Conservation (phyloP, 2,329 filamentous ascomycete genomes). For the Paracamarosporium sp. region DNA sequence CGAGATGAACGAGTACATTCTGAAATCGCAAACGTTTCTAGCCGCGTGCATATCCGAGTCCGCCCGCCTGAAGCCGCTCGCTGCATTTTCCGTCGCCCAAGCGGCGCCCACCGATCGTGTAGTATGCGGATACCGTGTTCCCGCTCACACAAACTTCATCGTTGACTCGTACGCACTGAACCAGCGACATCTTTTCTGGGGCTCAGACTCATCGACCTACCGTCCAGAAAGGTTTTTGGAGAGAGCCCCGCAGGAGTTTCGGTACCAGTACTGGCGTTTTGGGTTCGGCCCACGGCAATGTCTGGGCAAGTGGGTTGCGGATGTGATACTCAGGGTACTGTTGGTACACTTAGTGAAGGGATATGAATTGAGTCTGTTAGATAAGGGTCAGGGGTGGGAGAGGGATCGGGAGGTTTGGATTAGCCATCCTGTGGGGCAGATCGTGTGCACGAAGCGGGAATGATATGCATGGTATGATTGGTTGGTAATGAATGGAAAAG, state of each 20-base stretch:
- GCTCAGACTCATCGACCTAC: too few species aligned
- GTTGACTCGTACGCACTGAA: constrained; percentile 56
- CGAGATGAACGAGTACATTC: too few species aligned
- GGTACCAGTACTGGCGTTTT: constrained; percentile 54
- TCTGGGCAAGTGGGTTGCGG: constrained; percentile 51
- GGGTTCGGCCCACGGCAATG: constrained; percentile 55
- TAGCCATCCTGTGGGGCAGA: too few species aligned
- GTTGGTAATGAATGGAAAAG: too few species aligned
- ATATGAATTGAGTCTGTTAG: too few species aligned
- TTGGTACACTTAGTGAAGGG: too few species aligned
- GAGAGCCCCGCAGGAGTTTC: constrained; percentile 8
- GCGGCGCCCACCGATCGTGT: constrained; percentile 43
- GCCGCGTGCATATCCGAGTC: constrained; percentile 49
- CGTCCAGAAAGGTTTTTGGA: constrained; percentile 31
- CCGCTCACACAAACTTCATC: constrained; percentile 49
- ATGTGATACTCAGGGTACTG: constrained; percentile 20
- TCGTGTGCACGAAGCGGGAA: too few species aligned
- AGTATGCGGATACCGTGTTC: constrained; percentile 30
- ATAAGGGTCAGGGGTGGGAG: too few species aligned
- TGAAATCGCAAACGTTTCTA: not conserved
- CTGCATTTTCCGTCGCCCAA: constrained; percentile 53
- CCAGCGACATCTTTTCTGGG: constrained; percentile 49
- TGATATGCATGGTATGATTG: too few species aligned
- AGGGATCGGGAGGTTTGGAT: too few species aligned
- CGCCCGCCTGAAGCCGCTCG: constrained; percentile 46